A percentile compares a stretch with the other conserved stretches of the same genome.
Conservation (phyloP, 805 yeast species). For the Saturnispora serradocipensis region DNA sequence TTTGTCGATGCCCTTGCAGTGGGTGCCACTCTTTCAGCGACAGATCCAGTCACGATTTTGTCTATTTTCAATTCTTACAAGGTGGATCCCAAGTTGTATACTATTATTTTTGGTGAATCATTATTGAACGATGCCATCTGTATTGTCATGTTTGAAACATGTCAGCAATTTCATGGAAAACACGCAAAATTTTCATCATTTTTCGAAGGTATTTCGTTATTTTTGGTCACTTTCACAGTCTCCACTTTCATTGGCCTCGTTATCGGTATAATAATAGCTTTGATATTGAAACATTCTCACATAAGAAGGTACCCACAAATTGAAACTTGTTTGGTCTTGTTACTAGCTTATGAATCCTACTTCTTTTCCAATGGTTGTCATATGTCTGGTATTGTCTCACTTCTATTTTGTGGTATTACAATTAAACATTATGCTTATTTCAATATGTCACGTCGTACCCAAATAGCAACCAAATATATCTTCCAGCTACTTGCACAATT, state of each 20-base stretch:
- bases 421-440: conserved; percentile 94
- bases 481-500: conserved; percentile 92
- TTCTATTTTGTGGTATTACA: conserved; percentile 93
- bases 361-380: conserved; percentile 98
- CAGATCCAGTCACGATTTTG: conserved; percentile 95
- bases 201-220: conserved; percentile 89
- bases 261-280: conserved; percentile 82
- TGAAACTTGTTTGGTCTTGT: conserved; percentile 84
- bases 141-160: conserved; percentile 97
- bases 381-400: conserved; percentile 96
- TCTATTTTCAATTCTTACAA: conserved; percentile 95
- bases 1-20: conserved; percentile 96
- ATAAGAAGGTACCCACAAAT: conserved; percentile 93
- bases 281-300: conserved; percentile 84
- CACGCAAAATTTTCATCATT: conserved; percentile 64
- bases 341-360: conserved; percentile 92
- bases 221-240: conserved; percentile 86
- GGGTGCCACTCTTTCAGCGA: conserved; percentile 96
- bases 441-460: conserved; percentile 96
- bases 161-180: conserved; percentile 91
- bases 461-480: conserved; percentile 89
- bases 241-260: conserved; percentile 83
- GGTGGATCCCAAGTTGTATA: conserved; percentile 95
- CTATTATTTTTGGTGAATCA: conserved; percentile 95
- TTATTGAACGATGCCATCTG: conserved; percentile 94